Evolutionary conservation across 495 filamentous ascomycete species (phyloP), one percentile per base, ranked within the genome.

Genomic region (Gamarada debralockiae): DNA sequence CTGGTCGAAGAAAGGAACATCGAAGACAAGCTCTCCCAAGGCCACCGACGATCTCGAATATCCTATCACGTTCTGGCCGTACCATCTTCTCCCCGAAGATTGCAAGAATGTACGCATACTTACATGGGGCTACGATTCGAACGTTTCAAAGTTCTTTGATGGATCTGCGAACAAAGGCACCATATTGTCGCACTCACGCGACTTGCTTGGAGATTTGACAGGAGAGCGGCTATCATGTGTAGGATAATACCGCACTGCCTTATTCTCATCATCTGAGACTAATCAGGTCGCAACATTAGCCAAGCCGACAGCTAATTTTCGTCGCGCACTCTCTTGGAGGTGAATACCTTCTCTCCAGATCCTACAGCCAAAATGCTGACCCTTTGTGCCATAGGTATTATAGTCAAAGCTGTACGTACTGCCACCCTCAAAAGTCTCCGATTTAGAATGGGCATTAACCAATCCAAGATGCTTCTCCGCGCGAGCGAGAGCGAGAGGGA

Each of bases 111-210:
- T 64, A 7, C 61, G 72, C 20, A 63, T 75, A 22, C 41, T 73
- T n/a, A 64, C 60, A 0, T 75, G 58, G 47, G 71, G 71, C 0
- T 75, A 73, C 43, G 70, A 73, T 55, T 70, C 61, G 33, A 65
- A 64, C 10, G 53, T 75, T 24, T 52, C 67, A 9, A 63, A 66
- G 27, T 57, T 51, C 13, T 59, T 68, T 3, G 56, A 43, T 0
- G 41, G 56, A 3, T 0, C 53, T 6, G 34, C 49, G 40, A 61
- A 53, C 34, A 50, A 69, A 41, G 70, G 61, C 36, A 69, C 40
- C 27, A 60, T 75, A 21, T 63, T 60, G 43, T 63, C 65, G n/a
- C 61, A 72, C 50, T 62, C 59, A 9, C 62, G 55, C 48, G 62
- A 74, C 51, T 55, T 75, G 14, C 59, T 75, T 3, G 38, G 59